Evolutionary conservation across 805 yeast species (phyloP), one percentile per base, ranked within the genome.

Genomic region (Saturnispora besseyi): DNA sequence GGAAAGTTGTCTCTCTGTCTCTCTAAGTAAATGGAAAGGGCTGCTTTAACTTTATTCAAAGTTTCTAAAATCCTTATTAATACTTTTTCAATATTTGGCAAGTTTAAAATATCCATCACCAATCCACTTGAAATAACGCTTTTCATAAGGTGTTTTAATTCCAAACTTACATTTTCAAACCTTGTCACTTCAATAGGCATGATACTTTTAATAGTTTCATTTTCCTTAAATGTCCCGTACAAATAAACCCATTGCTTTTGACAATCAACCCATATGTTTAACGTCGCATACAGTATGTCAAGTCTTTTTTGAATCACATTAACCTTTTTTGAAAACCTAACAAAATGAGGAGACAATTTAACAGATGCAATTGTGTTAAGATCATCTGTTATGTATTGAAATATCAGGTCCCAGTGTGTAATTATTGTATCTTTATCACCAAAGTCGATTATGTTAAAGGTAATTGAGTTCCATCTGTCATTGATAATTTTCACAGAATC

Each of bases 171-270:
- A 45, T 75, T 78, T 22, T 71, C 72, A 60, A 87, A 90, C 41
- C 95, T 68, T 0, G 82, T 61, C 0, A 83, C 70, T 57, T 89
- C 96, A 3, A 77, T 59, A 0, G 95, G 93, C 10, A 90, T 67
- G 1, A 87, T 63, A n/a, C 66, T 70, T 51, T 73, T 70, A 18
- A 89, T 75, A 36, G 83, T 88, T 2, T 71, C 70, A 41, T 75
- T 77, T 0, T 72, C 67, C 4, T 78, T 81, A 59, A 91, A 84
- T 0, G 88, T 79, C 2, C 96, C 96, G 54, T 79, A 82, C 22
- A 90, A 69, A 61, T 91, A 88, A 1, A 87, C 77, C 95, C 96
- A 90, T 58, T 83, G 87, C n/a, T 83, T 70, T 63, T 91, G 98
- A 1, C 81, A 85, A 32, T 87, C 96, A 28, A 84, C 74, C 95